phyloP scores from a whole-genome alignment of 2,329 filamentous ascomycete genomes.

The Aspergillus udagawae region DNA sequence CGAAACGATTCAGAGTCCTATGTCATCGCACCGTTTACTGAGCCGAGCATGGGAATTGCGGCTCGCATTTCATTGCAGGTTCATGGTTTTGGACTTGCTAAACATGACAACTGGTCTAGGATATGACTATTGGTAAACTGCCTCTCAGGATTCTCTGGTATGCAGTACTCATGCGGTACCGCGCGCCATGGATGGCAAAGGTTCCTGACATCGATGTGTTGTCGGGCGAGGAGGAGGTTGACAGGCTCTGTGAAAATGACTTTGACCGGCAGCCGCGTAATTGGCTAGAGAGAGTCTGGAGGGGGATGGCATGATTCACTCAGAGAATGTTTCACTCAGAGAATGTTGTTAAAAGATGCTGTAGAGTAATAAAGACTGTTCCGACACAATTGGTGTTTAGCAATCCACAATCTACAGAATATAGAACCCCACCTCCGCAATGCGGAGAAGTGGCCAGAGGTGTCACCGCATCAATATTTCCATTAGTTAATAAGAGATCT shows the following conservation, averaged over 20 bases:
- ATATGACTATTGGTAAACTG: too few species aligned
- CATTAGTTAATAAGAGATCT: background rate
- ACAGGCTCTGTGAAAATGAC: conserved; percentile 41
- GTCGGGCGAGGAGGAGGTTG: conserved; percentile 44
- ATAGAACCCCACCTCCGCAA: background rate
- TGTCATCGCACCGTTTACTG: too few species aligned
- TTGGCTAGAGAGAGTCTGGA: conserved; percentile 42
- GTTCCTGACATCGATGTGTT: too few species aligned
- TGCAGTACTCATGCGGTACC: too few species aligned
- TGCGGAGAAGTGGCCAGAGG: background rate
- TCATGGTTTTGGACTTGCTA: too few species aligned
- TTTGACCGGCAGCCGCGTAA: conserved; percentile 40
- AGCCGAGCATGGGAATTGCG: too few species aligned
- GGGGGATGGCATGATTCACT: conserved; percentile 40
- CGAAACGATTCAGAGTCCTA: too few species aligned
- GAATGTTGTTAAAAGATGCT: background rate
- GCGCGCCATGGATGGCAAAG: too few species aligned
- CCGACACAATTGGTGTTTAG: background rate
- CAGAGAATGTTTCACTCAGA: background rate
- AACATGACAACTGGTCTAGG: too few species aligned
- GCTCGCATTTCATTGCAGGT: too few species aligned
- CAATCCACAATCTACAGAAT: too few species aligned
- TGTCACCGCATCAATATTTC: background rate
- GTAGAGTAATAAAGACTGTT: background rate
- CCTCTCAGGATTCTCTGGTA: too few species aligned